These are phyloP conservation scores for Nicotiana obtusifolia DNA, from an alignment of 257 asterid genomes.

Conservation along the genomic window DNA sequence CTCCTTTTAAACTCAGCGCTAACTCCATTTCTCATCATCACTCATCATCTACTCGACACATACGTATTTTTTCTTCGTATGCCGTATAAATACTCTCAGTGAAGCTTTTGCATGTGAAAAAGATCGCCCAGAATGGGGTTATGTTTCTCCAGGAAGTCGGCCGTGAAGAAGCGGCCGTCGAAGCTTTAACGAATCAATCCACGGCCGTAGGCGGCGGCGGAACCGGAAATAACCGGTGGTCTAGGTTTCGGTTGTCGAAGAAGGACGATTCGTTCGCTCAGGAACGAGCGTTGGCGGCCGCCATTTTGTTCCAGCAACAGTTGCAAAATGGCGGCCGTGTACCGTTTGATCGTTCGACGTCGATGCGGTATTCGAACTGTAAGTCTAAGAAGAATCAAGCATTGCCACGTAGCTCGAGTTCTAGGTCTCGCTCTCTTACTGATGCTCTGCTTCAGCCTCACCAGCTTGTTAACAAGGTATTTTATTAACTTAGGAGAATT, in stretches of 20 bases:
- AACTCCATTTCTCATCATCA: no score
- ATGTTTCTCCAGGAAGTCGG: slow-evolving; percentile 60
- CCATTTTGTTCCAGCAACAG: slow-evolving; percentile 83
- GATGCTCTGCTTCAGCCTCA: slow-evolving; percentile 92
- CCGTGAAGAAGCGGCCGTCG: slow-evolving; percentile 43
- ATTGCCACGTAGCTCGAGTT: slow-evolving; percentile 75
- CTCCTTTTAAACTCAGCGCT: no score
- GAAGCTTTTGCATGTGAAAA: slow-evolving; percentile 7
- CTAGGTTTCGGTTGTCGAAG: slow-evolving; percentile 53
- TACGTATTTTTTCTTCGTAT: no score
- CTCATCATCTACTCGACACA: no score
- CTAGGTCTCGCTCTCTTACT: slow-evolving; percentile 75
- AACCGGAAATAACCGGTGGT: slow-evolving; percentile 59
- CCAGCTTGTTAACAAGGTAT: slow-evolving; percentile 77
- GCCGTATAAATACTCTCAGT: neutral
- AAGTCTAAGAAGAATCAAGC: slow-evolving; percentile 42
- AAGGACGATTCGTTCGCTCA: slow-evolving; percentile 59
- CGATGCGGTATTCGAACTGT: slow-evolving; percentile 56
- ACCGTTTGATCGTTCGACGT: slow-evolving; percentile 72
- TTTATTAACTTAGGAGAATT: neutral
- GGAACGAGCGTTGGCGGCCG: slow-evolving; percentile 83
- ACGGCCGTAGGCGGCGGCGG: slow-evolving; percentile 32
- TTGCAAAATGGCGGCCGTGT: slow-evolving; percentile 40
- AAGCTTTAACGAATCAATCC: slow-evolving; percentile 33
- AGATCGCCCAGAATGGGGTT: slow-evolving; percentile 45